A percentile compares a stretch with the other conserved stretches of the same genome.
Evolutionary conservation across 2,329 filamentous ascomycete species (phyloP).

Genomic region (Alternaria sp.): DNA sequence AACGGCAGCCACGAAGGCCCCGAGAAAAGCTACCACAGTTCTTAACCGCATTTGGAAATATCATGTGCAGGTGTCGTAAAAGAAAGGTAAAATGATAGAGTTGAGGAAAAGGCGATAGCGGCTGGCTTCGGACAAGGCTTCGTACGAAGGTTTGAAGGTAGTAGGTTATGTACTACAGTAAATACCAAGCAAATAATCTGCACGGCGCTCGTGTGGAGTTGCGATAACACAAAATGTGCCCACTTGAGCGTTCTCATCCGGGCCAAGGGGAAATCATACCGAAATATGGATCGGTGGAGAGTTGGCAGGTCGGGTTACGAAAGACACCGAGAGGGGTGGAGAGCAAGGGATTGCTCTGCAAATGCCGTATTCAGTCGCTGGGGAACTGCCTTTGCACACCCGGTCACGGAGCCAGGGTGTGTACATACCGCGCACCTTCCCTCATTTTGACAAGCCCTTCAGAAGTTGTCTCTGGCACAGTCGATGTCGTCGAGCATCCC

Average conservation of each 20-base stretch:
- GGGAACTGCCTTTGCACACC: neutral
- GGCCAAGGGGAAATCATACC: slow-evolving; percentile 10
- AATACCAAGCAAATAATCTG: neutral
- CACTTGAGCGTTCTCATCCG: neutral
- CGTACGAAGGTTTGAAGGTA: neutral
- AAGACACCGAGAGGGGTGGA: neutral
- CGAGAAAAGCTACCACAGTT: slow-evolving; percentile 4
- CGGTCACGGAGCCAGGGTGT: neutral
- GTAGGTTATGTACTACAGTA: slow-evolving; percentile 3
- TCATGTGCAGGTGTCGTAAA: neutral
- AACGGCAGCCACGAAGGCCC: slow-evolving; percentile 8
- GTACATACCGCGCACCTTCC: neutral
- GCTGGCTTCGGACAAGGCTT: neutral
- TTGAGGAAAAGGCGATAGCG: neutral
- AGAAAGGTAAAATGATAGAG: neutral
- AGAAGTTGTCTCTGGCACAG: neutral
- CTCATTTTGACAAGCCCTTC: neutral
- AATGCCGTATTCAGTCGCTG: neutral
- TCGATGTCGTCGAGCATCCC: neutral
- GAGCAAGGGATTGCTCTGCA: neutral
- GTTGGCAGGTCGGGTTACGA: neutral
- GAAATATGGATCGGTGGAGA: slow-evolving; percentile 4
- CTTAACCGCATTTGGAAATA: slow-evolving; percentile 12
- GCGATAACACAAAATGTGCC: slow-evolving; percentile 2
- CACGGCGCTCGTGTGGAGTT: neutral